These are phyloP conservation scores for Avena insularis DNA, from an alignment of 176 grass and related monocot genomes.

Conservation along the genomic window DNA sequence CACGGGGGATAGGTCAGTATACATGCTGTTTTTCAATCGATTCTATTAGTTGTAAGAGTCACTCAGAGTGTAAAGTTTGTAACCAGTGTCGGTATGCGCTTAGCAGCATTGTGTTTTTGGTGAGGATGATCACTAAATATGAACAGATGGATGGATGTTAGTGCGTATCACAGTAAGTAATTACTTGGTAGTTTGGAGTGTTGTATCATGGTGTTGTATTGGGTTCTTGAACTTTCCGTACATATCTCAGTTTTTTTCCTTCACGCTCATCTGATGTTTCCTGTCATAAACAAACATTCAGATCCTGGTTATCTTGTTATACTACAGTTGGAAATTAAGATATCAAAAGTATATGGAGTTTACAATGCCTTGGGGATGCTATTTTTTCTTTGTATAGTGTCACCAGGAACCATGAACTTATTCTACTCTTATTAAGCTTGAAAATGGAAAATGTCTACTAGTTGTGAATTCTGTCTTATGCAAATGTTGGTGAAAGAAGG, in stretches of 20 bases:
- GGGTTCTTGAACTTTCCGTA: background rate
- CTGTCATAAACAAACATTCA: background rate
- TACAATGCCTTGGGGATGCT: background rate
- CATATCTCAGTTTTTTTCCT: background rate
- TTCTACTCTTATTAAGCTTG: background rate
- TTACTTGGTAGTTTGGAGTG: too few relatives aligned
- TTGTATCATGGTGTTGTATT: background rate
- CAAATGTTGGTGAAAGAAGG: too few relatives aligned
- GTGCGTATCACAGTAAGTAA: too few relatives aligned
- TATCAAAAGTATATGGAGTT: background rate
- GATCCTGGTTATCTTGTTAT: background rate
- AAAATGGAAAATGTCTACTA: background rate
- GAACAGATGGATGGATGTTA: too few relatives aligned
- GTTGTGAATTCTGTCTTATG: background rate
- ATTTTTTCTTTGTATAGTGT: background rate
- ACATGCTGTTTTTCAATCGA: background rate
- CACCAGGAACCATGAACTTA: constrained; percentile 3
- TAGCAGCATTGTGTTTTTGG: background rate
- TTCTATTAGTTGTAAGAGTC: background rate
- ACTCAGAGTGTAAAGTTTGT: background rate
- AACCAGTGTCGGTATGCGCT: background rate
- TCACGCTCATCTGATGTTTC: too few relatives aligned
- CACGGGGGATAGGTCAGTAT: background rate
- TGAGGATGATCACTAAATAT: too few relatives aligned
- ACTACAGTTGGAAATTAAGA: background rate